Evolutionary conservation across 73 alveolate species (phyloP).

Genomic region (Uronychia setigera): DNA sequence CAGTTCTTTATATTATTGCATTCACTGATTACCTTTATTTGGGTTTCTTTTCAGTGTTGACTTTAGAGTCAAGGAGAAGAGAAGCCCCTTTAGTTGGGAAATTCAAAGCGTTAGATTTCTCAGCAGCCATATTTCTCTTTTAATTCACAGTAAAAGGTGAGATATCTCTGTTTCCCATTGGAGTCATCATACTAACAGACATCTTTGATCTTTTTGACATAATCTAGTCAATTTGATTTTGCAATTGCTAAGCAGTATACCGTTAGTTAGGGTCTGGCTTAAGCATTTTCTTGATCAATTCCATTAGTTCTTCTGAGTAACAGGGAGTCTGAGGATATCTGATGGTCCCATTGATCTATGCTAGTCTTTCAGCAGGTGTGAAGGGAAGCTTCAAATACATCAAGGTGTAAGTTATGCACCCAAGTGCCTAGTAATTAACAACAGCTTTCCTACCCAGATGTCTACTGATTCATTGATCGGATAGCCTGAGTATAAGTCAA

Average conservation of each 20-base stretch:
- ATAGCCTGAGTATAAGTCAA: slow-evolving; percentile 80
- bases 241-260: slow-evolving; percentile 72
- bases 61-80: no score
- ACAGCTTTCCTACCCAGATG: slow-evolving; percentile 67
- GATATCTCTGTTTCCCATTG: neutral
- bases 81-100: no score
- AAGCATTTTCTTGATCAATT: slow-evolving; percentile 78
- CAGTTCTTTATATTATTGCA: no score
- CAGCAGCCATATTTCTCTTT: no score
- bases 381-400: slow-evolving; percentile 92
- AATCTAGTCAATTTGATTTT: slow-evolving; percentile 44
- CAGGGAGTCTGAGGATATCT: slow-evolving; percentile 72
- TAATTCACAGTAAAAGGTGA: no score
- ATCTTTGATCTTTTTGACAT: neutral
- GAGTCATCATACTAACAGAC: neutral
- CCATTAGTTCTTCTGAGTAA: slow-evolving; percentile 64
- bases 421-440: slow-evolving; percentile 54
- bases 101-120: no score
- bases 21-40: no score
- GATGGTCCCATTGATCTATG: slow-evolving; percentile 83
- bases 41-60: no score
- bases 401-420: slow-evolving; percentile 81
- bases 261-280: slow-evolving; percentile 86
- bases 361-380: slow-evolving; percentile 86
- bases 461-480: slow-evolving; percentile 88